Evolutionary conservation across 352 stramenopile genomes (phyloP), one percentile per base, ranked within the genome.

Genomic region (Phytophthora quininea): DNA sequence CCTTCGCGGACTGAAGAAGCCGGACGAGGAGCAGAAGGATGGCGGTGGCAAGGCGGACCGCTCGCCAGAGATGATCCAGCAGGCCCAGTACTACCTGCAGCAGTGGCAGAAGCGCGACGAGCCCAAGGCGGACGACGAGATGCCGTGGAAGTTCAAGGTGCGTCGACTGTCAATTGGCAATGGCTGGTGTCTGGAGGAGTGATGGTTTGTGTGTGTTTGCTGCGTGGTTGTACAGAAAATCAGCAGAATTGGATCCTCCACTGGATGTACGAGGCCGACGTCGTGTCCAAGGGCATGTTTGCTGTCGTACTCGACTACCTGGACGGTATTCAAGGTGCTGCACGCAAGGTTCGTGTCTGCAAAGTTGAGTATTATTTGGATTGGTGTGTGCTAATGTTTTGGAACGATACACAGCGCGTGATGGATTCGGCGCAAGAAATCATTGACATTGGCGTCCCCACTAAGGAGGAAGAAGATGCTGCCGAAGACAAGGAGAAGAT

Each of bases 81-180:
- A 88, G 48, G 84, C 83, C 59, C 88, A 86, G 64, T 93, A 92
- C 70, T 95, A 95, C 64, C 65, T 95, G 38, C 78, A 93, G 59
- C 79, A 90, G 50, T 95, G 85, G 84, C 78, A 88, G 63, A 80
- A 71, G 56, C 72, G 80, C 31, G 64, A 84, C n/a, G 74, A 91
- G 37, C 79, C 76, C 7, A 73, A 70, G 48, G 63, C 63, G 3
- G 78, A 89, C 14, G 82, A 79, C 24, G 80, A 91, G 53, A 59
- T 89, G 46, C 73, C 73, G 1, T 95, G 87, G 87, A 92, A 92
- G 49, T 95, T 95, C 59, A 93, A 95, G 79, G 85, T 91, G 2
- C 42, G 54, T 57, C 46, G 38, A 14, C 38, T 19, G 14, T 3
- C 3, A 48, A 14, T 35, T 24, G 14, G 6, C n/a, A 35, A 42